Base-by-base conservation (phyloP, 2,329 filamentous ascomycete species). In the Penicillium sp. region DNA sequence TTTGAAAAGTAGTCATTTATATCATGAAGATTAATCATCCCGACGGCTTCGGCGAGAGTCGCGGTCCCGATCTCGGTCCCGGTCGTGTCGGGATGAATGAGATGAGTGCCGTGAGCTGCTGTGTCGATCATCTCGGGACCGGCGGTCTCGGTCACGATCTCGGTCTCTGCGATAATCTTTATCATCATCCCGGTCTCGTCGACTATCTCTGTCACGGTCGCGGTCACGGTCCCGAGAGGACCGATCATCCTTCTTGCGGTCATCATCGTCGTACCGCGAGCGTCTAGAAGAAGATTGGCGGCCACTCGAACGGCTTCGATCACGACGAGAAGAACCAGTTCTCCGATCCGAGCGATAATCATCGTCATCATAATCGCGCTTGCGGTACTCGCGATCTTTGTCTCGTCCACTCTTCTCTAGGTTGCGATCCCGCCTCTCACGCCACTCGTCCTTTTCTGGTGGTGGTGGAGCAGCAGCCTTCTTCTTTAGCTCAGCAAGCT, bases 401-500 rank as follows among this genome's bases (percentile, higher is more conserved):
- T 76, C 72, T 51, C 76, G 69, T 13, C 71, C 71, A 57, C 67
- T 74, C 61, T 69, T 74, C 52, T 75, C 73, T 51, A 78, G 62
- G 57, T 79, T 79, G 50, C 72, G 71, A 67, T 81, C 75, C 55
- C 77, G 69, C 63, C 77, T 70, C 50, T 80, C 75, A 60, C 75
- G 74, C 76, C 77, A 78, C 50, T 78, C 73, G n/a, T 75, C 75
- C 50, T 78, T 72, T 33, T 73, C 73, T 39, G 77, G 74, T 58
- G 78, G 77, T 39, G 77, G 74, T 59, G 78, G 77, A 19, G 70
- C 80, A 56, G 80, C 44, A 9, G 49, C 74, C 43, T 79, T 75
- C 66, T 83, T 81, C 48, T 82, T 72, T 61, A 80, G 73, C 56
- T 72, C 73, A 63, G 84, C 79, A 16, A 87, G 72, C 65, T 88